phyloP scores from a whole-genome alignment of 768 basidiomycete genomes.

The Strobilomyces confusus region DNA sequence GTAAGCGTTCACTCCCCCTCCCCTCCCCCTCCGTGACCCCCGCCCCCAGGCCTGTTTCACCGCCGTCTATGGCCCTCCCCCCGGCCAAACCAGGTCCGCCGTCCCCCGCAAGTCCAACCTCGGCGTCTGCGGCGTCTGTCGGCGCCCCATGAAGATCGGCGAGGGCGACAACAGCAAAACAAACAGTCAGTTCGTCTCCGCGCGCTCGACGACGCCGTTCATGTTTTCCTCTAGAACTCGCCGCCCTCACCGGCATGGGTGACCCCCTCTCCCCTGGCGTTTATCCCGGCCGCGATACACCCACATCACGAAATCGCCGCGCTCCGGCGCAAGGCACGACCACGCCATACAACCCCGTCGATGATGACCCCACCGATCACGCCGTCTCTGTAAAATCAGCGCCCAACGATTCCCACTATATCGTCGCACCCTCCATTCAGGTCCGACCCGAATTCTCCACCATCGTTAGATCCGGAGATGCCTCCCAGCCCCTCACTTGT shows the following conservation, averaged over 20 bases:
- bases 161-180: conserved; percentile 79
- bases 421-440: conserved; percentile 90
- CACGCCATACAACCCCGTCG: conserved; percentile 58
- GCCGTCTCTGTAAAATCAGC: conserved; percentile 46
- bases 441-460: conserved; percentile 90
- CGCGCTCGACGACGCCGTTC: background rate
- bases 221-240: conserved; percentile 65
- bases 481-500: conserved; percentile 86
- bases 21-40: background rate
- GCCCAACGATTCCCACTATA: conserved; percentile 53
- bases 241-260: conserved; percentile 88
- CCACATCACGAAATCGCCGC: conserved; percentile 33
- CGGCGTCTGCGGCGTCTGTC: conserved; percentile 95
- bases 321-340: conserved; percentile 20
- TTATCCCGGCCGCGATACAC: conserved; percentile 67
- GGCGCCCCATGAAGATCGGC: conserved; percentile 93
- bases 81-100: conserved; percentile 49
- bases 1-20: too few species aligned
- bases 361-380: conserved; percentile 82
- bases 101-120: conserved; percentile 71
- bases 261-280: conserved; percentile 50
- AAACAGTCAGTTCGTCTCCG: conserved; percentile 65
- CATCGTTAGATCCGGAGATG: conserved; percentile 62
- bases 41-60: conserved; percentile 82
- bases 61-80: conserved; percentile 91